Conservation (phyloP, 2,329 filamentous ascomycete species). For the Nakataea oryzae region DNA sequence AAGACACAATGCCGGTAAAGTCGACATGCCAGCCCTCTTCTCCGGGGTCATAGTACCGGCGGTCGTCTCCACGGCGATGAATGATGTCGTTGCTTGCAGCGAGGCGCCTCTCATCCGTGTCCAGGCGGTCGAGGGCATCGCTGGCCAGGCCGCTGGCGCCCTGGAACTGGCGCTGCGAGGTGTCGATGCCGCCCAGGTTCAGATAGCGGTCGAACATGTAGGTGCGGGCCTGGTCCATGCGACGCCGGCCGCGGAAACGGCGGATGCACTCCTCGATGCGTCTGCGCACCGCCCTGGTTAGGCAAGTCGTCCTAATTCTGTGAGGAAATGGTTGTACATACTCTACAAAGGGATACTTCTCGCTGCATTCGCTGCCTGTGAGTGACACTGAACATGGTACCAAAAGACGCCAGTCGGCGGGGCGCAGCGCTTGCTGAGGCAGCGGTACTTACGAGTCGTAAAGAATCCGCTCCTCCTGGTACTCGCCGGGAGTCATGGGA, state of each 20-base stretch:
- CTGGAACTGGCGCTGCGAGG: constrained; percentile 43
- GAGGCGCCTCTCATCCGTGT: constrained; percentile 52
- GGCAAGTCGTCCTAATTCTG: background rate
- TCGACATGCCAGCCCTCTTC: constrained; percentile 63
- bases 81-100: constrained; percentile 55
- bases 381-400: constrained; percentile 6
- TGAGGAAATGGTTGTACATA: constrained; percentile 18
- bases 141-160: constrained; percentile 37
- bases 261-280: constrained; percentile 81
- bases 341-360: constrained; percentile 43
- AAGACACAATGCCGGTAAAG: constrained; percentile 66
- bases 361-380: constrained; percentile 21
- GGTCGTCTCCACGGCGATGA: constrained; percentile 26
- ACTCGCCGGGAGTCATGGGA: constrained; percentile 63
- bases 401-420: too few relatives aligned
- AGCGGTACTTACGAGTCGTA: constrained; percentile 51
- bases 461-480: constrained; percentile 51
- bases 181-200: constrained; percentile 69
- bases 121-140: constrained; percentile 41
- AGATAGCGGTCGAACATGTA: constrained; percentile 72
- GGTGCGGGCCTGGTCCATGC: constrained; percentile 52
- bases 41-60: constrained; percentile 38
- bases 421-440: background rate
- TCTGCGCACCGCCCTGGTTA: constrained; percentile 24
- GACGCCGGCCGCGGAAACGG: constrained; percentile 67